These are phyloP conservation scores for Prunus mume DNA, from an alignment of 306 rosid species.

Conservation along the genomic window DNA sequence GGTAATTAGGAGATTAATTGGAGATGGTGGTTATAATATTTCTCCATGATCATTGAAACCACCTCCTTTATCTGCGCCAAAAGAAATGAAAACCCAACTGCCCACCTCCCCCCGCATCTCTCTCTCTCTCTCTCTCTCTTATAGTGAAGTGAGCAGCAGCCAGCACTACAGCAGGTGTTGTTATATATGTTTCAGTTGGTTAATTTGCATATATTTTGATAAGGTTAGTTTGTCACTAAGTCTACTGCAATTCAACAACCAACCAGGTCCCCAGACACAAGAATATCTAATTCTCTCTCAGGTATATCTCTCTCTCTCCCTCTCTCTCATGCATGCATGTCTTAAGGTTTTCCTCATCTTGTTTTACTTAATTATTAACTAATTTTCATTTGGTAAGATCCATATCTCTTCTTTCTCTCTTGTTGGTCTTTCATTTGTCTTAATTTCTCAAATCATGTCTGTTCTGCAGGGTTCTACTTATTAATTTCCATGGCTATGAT, in stretches of 20 bases:
- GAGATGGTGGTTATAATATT: neutral
- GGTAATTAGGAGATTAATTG: constrained; percentile 1
- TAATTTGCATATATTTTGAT: no score
- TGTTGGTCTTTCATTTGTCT: neutral
- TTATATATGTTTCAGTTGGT: neutral
- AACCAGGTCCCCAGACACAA: neutral
- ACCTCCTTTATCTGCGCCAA: constrained; percentile 13
- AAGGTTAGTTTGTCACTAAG: neutral
- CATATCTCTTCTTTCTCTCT: neutral
- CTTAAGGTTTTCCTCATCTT: constrained; percentile 7
- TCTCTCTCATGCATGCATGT: neutral
- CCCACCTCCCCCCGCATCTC: constrained; percentile 18
- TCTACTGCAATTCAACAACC: constrained; percentile 27
- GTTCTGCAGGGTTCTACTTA: neutral
- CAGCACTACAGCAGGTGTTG: constrained; percentile 1
- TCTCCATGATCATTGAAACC: neutral
- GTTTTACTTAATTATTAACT: neutral
- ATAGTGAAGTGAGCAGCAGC: neutral
- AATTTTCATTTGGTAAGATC: neutral
- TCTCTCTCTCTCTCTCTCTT: constrained; percentile 4
- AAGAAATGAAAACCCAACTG: constrained; percentile 6
- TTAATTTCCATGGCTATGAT: constrained; percentile 24
- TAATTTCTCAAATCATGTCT: neutral
- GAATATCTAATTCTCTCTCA: neutral
- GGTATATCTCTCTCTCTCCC: constrained; percentile 11